Conservation (phyloP, 305 asterid species). For the Stenogyne calaminthoides region DNA sequence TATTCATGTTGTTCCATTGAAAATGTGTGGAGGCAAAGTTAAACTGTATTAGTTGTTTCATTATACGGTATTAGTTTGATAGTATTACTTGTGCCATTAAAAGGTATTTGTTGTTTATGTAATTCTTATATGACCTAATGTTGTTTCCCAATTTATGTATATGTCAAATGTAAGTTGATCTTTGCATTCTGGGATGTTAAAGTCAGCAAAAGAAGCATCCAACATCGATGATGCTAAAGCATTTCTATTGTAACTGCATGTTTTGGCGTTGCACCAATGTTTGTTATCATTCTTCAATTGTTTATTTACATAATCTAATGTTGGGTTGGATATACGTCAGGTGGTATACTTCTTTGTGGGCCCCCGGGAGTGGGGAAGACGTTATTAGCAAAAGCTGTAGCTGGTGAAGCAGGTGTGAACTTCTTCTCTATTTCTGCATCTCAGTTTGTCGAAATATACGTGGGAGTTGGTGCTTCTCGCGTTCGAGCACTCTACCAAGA, state of each 20-base stretch:
- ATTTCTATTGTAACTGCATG: neutral
- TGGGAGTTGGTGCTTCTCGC: constrained; percentile 99
- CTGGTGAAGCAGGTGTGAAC: constrained; percentile 99
- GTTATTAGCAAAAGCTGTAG: constrained; percentile 94
- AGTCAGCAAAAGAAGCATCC: neutral
- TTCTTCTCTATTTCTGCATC: constrained; percentile 99
- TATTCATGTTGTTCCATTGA: neutral
- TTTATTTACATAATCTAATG: constrained; percentile 6
- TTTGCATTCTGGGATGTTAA: constrained; percentile 13
- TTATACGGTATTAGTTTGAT: too few relatives aligned
- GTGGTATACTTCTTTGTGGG: constrained; percentile 98
- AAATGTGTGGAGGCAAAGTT: too few relatives aligned
- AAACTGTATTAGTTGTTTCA: too few relatives aligned
- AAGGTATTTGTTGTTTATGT: neutral
- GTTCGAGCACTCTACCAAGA: constrained; percentile 98
- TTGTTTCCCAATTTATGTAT: neutral
- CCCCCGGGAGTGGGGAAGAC: constrained; percentile 99
- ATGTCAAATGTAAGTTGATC: neutral
- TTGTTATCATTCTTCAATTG: neutral
- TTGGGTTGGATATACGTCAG: constrained; percentile 45
- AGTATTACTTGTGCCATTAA: too few relatives aligned
- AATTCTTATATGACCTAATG: too few relatives aligned
- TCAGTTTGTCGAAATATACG: constrained; percentile 97
- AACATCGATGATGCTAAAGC: neutral
- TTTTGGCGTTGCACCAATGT: neutral